Evolutionary conservation across 176 grass and related monocot species (phyloP).

Genomic region (Avena eriantha): DNA sequence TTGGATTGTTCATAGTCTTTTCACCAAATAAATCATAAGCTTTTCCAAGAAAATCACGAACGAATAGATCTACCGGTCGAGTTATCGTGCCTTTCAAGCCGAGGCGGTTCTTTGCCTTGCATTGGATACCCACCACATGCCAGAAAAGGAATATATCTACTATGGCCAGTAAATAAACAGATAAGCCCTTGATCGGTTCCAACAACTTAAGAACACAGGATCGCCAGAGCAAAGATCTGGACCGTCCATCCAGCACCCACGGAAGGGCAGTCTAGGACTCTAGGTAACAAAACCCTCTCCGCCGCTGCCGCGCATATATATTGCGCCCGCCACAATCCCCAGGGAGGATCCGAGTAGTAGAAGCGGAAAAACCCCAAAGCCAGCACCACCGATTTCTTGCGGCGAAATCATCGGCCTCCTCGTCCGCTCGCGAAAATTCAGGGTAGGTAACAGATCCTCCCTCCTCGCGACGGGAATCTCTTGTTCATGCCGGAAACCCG

Average conservation of each 20-base stretch:
- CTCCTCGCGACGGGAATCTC: background rate
- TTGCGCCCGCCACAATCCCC: background rate
- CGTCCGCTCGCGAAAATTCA: background rate
- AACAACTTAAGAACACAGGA: background rate
- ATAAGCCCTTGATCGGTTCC: background rate
- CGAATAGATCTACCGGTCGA: background rate
- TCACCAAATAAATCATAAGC: background rate
- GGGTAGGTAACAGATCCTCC: slow-evolving; percentile 33
- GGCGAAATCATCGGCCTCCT: background rate
- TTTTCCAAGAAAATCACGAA: background rate
- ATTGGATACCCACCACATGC: too few relatives aligned
- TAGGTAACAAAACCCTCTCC: background rate
- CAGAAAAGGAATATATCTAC: too few relatives aligned
- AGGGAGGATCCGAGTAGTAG: background rate
- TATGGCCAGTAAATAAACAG: background rate
- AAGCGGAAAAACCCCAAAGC: background rate
- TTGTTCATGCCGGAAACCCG: background rate
- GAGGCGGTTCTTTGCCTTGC: background rate
- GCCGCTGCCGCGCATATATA: slow-evolving; percentile 5
- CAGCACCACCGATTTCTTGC: background rate
- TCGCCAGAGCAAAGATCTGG: background rate
- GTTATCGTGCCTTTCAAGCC: background rate
- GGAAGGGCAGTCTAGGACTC: background rate
- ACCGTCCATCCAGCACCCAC: background rate
- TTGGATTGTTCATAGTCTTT: too few relatives aligned